Percentiles rank a stretch among this genome's conserved stretches.
Conservation (phyloP, 2,329 filamentous ascomycete genomes). For the Phyllosticta citribraziliensis region DNA sequence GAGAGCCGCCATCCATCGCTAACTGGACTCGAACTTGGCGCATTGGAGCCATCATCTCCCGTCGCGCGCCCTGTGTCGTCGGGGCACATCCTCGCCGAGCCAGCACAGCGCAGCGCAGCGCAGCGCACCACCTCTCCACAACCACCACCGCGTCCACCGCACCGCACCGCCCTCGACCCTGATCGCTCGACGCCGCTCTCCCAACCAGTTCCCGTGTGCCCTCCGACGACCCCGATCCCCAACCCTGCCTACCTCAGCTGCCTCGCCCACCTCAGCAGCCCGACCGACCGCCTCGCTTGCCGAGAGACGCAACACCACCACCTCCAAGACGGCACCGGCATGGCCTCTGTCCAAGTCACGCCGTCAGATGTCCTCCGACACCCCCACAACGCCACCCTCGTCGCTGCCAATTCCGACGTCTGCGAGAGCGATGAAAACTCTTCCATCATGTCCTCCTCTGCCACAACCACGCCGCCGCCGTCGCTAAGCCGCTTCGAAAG, state of each 20-base stretch:
- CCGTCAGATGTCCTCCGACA: background rate
- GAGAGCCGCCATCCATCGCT: background rate
- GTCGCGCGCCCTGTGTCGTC: background rate
- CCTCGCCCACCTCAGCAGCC: background rate
- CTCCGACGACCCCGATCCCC: background rate
- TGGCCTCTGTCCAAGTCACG: background rate
- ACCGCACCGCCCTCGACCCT: too few relatives aligned
- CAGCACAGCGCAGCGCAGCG: background rate
- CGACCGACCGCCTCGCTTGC: background rate
- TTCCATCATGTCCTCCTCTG: background rate
- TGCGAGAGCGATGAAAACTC: background rate
- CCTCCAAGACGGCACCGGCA: background rate
- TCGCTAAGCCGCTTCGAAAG: slow-evolving; percentile 38
- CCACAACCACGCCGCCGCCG: background rate
- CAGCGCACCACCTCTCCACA: background rate
- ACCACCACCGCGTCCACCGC: background rate
- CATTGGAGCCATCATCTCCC: background rate
- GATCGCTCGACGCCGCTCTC: background rate
- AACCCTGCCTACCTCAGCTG: background rate
- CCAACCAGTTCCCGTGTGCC: background rate
- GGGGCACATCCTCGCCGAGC: background rate
- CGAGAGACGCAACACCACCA: background rate
- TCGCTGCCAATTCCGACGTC: background rate
- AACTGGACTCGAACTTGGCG: background rate
- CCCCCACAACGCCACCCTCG: background rate